These are phyloP conservation scores for Aurifilum marmelostoma DNA, from an alignment of 2,329 filamentous ascomycete species.

Conservation along the genomic window DNA sequence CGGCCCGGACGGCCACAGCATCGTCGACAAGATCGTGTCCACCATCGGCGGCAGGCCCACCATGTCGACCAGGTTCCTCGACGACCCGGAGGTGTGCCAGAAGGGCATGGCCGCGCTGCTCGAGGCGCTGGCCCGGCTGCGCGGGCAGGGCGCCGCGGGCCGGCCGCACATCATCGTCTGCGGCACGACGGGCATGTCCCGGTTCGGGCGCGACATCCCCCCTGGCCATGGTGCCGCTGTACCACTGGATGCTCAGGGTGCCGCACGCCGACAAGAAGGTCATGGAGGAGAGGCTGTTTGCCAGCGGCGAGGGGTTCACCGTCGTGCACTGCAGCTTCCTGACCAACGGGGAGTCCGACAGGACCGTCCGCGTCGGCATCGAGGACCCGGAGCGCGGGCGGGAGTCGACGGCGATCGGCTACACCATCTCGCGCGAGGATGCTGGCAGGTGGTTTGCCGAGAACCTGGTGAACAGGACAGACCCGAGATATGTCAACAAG, in stretches of 20 bases:
- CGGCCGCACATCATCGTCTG: constrained; percentile 44
- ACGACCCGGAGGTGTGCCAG: constrained; percentile 55
- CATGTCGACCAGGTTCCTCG: constrained; percentile 38
- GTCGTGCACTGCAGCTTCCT: constrained; percentile 40
- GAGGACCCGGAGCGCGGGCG: constrained; percentile 41
- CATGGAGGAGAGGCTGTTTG: constrained; percentile 46
- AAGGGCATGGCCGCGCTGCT: constrained; percentile 49
- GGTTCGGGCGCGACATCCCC: constrained; percentile 46
- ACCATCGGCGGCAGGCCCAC: constrained; percentile 49
- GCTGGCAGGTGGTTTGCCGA: constrained; percentile 52
- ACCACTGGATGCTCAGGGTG: constrained; percentile 41
- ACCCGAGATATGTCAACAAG: constrained; percentile 17
- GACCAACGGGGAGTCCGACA: constrained; percentile 33
- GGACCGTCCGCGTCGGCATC: constrained; percentile 42
- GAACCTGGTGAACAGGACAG: constrained; percentile 8
- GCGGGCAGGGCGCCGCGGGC: constrained; percentile 34
- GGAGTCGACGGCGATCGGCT: constrained; percentile 47
- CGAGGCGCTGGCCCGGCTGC: constrained; percentile 40
- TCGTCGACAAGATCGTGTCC: constrained; percentile 52
- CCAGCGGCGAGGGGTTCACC: constrained; percentile 37
- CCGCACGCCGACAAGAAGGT: constrained; percentile 49
- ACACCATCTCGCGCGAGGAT: constrained; percentile 51
- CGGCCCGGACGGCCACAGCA: constrained; percentile 32
- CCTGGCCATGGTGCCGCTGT: constrained; percentile 44
- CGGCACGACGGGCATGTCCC: constrained; percentile 48